phyloP scores from a whole-genome alignment of 306 rosid species.

The Prunus padus region DNA sequence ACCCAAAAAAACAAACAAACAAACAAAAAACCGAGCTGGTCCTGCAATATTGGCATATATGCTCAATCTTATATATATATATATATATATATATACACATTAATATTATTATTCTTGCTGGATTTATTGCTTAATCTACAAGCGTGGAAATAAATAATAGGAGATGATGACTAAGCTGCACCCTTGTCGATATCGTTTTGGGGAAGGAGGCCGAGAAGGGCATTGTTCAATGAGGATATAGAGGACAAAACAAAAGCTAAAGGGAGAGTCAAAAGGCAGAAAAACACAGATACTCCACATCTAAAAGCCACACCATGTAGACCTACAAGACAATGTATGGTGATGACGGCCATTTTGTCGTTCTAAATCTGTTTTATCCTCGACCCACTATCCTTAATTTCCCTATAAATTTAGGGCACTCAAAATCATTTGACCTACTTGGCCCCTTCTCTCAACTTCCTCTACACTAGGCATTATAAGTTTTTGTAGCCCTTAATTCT shows the following conservation, averaged over 20 bases:
- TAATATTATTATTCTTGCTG: neutral
- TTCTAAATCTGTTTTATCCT: neutral
- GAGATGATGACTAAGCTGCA: conserved; percentile 30
- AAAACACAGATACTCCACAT: neutral
- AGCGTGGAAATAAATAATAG: conserved; percentile 34
- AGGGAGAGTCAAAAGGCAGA: neutral
- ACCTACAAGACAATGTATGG: neutral
- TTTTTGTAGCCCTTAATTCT: neutral
- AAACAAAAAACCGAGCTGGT: neutral
- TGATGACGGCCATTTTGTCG: neutral
- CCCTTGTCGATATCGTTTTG: neutral
- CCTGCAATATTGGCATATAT: conserved; percentile 1
- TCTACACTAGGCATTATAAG: neutral
- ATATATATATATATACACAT: neutral
- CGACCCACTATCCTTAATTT: conserved; percentile 1
- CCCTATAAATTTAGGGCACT: conserved; percentile 24
- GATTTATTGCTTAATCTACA: neutral
- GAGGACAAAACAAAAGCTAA: conserved; percentile 5
- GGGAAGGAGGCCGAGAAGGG: neutral
- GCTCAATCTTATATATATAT: neutral
- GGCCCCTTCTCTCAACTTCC: neutral
- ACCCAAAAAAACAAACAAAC: neutral
- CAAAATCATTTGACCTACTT: conserved; percentile 9
- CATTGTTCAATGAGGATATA: neutral
- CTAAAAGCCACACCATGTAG: neutral